phyloP scores from a whole-genome alignment of 768 basidiomycete species.

The Tylopilus balloui region DNA sequence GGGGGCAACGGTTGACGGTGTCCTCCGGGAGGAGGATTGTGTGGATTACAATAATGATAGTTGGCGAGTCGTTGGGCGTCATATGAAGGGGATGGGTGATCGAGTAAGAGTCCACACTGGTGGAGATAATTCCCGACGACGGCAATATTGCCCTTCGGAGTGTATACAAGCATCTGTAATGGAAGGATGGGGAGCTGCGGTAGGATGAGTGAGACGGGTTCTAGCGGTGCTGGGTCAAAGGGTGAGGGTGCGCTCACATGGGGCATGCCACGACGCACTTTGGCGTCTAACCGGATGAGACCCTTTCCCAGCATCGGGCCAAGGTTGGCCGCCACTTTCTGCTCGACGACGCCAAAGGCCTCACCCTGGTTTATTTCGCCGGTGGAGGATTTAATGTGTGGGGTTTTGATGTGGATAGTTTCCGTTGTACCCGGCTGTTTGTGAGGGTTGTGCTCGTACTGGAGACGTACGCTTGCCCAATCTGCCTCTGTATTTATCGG shows the following conservation, averaged over 20 bases:
- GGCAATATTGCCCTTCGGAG: slow-evolving; percentile 87
- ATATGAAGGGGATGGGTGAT: slow-evolving; percentile 72
- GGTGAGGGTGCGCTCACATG: slow-evolving; percentile 47
- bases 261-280: slow-evolving; percentile 59
- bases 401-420: slow-evolving; percentile 75
- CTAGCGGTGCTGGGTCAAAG: slow-evolving; percentile 12
- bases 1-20: slow-evolving; percentile 41
- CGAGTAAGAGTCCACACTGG: slow-evolving; percentile 62
- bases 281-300: slow-evolving; percentile 74
- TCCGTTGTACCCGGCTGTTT: slow-evolving; percentile 50
- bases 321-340: slow-evolving; percentile 72
- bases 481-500: slow-evolving; percentile 43
- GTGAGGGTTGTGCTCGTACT: slow-evolving; percentile 62
- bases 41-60: slow-evolving; percentile 83
- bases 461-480: slow-evolving; percentile 66
- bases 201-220: slow-evolving; percentile 17
- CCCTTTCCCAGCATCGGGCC: slow-evolving; percentile 85
- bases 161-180: slow-evolving; percentile 85
- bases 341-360: slow-evolving; percentile 79
- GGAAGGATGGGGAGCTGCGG: slow-evolving; percentile 74
- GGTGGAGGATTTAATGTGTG: slow-evolving; percentile 43
- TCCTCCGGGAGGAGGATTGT: slow-evolving; percentile 74
- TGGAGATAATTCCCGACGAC: slow-evolving; percentile 77
- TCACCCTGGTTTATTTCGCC: slow-evolving; percentile 60
- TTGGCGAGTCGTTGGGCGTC: slow-evolving; percentile 55